Base-by-base conservation (phyloP, 2,329 filamentous ascomycete genomes). In the Trichoderma pleuroti region DNA sequence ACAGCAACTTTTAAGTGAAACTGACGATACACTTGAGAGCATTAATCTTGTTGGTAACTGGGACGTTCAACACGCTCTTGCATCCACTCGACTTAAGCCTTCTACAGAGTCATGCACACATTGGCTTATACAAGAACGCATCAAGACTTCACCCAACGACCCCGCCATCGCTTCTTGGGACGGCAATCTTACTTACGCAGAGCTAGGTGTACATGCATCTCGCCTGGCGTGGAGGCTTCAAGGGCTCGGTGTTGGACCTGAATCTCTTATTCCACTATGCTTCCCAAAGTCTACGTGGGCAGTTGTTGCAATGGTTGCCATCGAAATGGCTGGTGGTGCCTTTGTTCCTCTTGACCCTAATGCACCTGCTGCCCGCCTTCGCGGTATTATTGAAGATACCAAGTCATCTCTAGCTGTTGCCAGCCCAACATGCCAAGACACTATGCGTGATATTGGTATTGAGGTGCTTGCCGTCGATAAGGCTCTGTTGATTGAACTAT, bases 231-330 rank as follows among this genome's bases (percentile, higher is more conserved):
- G 49, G 21, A 72, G 71, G 4, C 42, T 74, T n/a, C 60, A 61
- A 16, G 21, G 36, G 5, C 65, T 72, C 10, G 72, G 67, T 8
- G 72, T 68, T 52, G 65, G 60, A 30, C 66, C 72, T 5, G 70
- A 72, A 24, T 68, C 62, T 6, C 32, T 73, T 10, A 63, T 74
- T 12, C 73, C 73, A 16, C 24, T 74, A n/a, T 74, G 72, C 46
- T 74, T 74, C 57, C 61, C 71, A 1, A 74, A 74, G 32, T 74
- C 73, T 12, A 56, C 64, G 2, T 74, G 72, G 73, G 71, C 72
- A 6, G 68, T 73, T 10, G 71, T 74, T 2, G 32, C 72, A 24
- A 72, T 74, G 73, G 46, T 74, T 16, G 72, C 72, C 14, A 70
- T 74, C 5, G 39, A 72, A 21, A 74, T 73, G 68, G 72, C 71